These are phyloP conservation scores for Aspergillus quadrilineatus DNA, from an alignment of 2,329 filamentous ascomycete species.

Conservation along the genomic window DNA sequence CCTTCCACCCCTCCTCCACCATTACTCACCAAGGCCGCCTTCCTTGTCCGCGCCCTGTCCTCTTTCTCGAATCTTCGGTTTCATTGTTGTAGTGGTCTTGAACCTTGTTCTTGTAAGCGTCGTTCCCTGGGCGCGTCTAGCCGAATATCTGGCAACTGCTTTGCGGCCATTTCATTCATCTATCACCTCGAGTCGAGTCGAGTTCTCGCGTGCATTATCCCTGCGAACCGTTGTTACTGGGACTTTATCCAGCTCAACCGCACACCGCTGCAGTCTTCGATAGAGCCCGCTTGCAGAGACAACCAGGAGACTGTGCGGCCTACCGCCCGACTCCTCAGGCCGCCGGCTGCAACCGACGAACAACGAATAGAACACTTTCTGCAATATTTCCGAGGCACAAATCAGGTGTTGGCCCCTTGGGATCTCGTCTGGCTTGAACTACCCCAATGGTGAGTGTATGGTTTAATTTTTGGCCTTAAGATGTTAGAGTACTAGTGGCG, in stretches of 20 bases:
- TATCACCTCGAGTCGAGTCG: not conserved
- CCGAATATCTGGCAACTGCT: slow-evolving; percentile 1
- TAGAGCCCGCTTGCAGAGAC: slow-evolving; percentile 2
- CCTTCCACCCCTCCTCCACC: not conserved
- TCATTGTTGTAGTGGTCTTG: not conserved
- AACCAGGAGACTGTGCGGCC: slow-evolving; percentile 3
- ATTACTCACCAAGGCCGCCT: not conserved
- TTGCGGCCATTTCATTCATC: not conserved
- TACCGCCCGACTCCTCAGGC: slow-evolving; percentile 7
- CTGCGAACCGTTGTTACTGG: not conserved
- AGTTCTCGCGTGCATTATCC: not conserved
- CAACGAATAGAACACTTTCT: not conserved
- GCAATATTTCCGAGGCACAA: not conserved
- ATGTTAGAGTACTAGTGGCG: not conserved
- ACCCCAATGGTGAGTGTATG: slow-evolving; percentile 21
- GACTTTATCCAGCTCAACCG: slow-evolving; percentile 1
- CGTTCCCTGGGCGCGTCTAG: slow-evolving; percentile 6
- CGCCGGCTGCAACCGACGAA: not conserved
- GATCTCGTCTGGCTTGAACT: slow-evolving; percentile 5
- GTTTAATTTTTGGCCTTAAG: not conserved
- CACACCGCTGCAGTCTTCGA: slow-evolving; percentile 6
- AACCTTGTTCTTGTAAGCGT: not conserved
- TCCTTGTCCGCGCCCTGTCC: not conserved
- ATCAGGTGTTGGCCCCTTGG: slow-evolving; percentile 1
- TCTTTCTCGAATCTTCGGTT: not conserved